Percentiles rank a stretch among this genome's conserved stretches.
Evolutionary conservation across 108 stramenopile species (phyloP).

Genomic region (Nitzschia palea): DNA sequence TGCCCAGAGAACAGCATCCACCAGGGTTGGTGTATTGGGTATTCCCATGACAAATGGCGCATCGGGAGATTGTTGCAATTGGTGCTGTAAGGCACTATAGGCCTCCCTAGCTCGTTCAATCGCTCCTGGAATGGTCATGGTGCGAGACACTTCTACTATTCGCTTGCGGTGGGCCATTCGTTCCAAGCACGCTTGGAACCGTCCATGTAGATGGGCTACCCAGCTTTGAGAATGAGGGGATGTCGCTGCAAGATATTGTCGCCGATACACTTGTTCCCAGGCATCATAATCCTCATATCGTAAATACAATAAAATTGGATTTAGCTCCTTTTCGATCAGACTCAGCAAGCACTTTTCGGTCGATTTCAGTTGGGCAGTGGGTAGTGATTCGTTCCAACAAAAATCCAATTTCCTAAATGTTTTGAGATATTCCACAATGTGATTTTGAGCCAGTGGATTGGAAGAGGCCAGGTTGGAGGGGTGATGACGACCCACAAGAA

Average conservation of each 20-base stretch:
- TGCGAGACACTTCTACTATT: constrained; percentile 17
- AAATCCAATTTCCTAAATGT: constrained; percentile 16
- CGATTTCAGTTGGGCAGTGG: constrained; percentile 18
- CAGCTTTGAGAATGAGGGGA: not conserved
- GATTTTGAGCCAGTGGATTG: constrained; percentile 35
- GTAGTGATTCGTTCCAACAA: constrained; percentile 27
- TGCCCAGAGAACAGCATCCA: constrained; percentile 67
- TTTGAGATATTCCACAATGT: constrained; percentile 64
- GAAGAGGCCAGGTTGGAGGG: constrained; percentile 26
- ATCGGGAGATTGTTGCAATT: constrained; percentile 18
- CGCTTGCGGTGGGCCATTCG: constrained; percentile 37
- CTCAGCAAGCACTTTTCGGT: constrained; percentile 24
- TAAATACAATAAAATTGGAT: constrained; percentile 48
- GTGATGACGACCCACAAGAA: constrained; percentile 58
- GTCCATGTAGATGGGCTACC: constrained; percentile 31
- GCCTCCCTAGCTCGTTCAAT: constrained; percentile 49
- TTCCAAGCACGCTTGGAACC: constrained; percentile 60
- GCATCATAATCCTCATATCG: constrained; percentile 64
- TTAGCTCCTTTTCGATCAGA: constrained; percentile 49
- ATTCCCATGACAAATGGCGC: constrained; percentile 47
- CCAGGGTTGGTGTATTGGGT: constrained; percentile 32
- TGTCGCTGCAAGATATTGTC: constrained; percentile 49
- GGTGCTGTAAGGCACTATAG: constrained; percentile 49
- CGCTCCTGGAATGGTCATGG: constrained; percentile 38
- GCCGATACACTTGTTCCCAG: constrained; percentile 65